Conservation (phyloP, 2,329 filamentous ascomycete genomes). For the Cryphonectria naterciae region DNA sequence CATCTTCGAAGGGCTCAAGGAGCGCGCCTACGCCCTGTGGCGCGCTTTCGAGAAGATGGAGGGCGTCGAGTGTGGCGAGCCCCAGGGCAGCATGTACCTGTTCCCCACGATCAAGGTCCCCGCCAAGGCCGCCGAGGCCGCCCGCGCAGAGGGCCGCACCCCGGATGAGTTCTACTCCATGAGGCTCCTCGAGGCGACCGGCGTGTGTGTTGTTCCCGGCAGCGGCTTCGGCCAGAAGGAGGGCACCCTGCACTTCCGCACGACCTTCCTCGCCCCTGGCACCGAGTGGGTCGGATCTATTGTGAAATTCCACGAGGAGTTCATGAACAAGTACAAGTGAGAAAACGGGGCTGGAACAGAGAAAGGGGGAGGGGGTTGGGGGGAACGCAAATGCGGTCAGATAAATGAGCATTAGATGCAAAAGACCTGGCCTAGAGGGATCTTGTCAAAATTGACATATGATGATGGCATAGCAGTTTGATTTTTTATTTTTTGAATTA, state of each 20-base stretch:
- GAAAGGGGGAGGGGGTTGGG: not conserved
- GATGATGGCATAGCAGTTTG: constrained; percentile 1
- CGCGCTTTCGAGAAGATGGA: constrained; percentile 94
- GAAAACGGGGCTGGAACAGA: constrained; percentile 24
- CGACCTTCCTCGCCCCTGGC: constrained; percentile 93
- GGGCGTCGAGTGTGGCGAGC: constrained; percentile 86
- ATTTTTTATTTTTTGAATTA: not conserved
- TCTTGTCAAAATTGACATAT: not conserved
- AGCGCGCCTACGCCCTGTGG: constrained; percentile 84
- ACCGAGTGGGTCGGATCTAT: constrained; percentile 92
- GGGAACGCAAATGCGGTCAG: not conserved
- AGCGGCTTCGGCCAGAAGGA: constrained; percentile 94
- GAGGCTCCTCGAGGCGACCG: constrained; percentile 87
- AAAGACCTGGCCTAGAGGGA: not conserved
- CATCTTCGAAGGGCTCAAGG: constrained; percentile 77
- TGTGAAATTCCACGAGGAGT: constrained; percentile 86
- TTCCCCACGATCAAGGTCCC: constrained; percentile 92
- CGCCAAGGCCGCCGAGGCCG: constrained; percentile 74
- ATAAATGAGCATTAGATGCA: not conserved
- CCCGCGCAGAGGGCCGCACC: constrained; percentile 70
- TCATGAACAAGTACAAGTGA: constrained; percentile 78
- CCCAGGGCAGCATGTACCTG: constrained; percentile 97
- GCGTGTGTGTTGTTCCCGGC: constrained; percentile 91
- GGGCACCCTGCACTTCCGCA: constrained; percentile 89
- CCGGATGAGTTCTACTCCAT: constrained; percentile 96